phyloP scores from a whole-genome alignment of 306 rosid genomes.

The Lithocarpus polystachyus region DNA sequence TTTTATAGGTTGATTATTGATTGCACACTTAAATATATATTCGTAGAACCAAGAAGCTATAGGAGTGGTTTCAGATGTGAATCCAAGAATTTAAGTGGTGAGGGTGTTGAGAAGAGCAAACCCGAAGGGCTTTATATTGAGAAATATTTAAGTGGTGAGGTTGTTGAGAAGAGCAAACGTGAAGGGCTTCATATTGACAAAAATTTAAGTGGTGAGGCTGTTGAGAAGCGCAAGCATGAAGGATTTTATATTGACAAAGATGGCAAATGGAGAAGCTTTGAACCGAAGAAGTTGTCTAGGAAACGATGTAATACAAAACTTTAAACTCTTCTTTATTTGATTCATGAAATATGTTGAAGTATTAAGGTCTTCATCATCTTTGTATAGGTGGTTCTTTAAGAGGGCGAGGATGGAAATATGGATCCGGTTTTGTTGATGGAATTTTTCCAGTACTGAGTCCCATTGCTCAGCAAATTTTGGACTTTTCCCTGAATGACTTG shows the following conservation, averaged over 20 bases:
- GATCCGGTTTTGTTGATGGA: constrained; percentile 97
- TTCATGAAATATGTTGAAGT: constrained; percentile 11
- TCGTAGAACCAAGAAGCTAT: constrained; percentile 19
- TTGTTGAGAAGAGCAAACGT: constrained; percentile 58
- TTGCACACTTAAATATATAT: constrained; percentile 19
- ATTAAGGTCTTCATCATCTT: constrained; percentile 5
- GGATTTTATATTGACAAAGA: constrained; percentile 58
- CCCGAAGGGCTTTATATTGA: constrained; percentile 46
- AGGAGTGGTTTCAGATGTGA: constrained; percentile 27
- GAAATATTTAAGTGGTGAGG: constrained; percentile 42
- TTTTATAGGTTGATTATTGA: constrained; percentile 32
- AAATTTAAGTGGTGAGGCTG: constrained; percentile 39
- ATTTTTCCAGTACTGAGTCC: constrained; percentile 86
- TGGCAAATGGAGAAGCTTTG: constrained; percentile 76
- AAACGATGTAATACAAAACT: constrained; percentile 51
- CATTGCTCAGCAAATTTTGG: constrained; percentile 59
- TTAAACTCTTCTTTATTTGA: constrained; percentile 10
- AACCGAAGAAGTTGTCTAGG: constrained; percentile 78
- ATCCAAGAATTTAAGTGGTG: constrained; percentile 46
- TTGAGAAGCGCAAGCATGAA: constrained; percentile 65
- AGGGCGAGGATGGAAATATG: constrained; percentile 90
- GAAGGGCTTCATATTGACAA: constrained; percentile 44
- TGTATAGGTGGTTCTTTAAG: constrained; percentile 87
- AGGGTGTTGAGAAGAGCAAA: constrained; percentile 58
- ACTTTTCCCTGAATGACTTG: constrained; percentile 49